Conservation (phyloP, 805 yeast species). For the Kurtzmaniella cleridarum region DNA sequence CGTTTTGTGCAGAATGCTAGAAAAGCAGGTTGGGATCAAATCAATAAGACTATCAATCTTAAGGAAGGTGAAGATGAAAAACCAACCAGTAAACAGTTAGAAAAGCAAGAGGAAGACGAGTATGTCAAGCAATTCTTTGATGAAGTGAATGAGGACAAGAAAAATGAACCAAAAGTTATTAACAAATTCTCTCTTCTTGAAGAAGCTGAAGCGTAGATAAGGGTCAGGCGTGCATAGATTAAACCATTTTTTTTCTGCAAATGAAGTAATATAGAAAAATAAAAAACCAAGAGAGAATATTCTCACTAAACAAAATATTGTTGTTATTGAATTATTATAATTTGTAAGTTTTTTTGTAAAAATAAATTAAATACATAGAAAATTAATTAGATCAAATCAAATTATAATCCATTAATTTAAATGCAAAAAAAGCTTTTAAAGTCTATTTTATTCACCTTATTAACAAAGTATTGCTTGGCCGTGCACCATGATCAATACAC, state of each 20-base stretch:
- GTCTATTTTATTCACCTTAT: background rate
- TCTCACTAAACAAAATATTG: too few species aligned
- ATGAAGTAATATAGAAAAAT: too few species aligned
- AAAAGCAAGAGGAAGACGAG: constrained; percentile 32
- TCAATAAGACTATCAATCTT: constrained; percentile 45
- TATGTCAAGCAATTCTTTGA: constrained; percentile 28
- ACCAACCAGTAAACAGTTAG: constrained; percentile 18
- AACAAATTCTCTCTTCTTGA: constrained; percentile 35
- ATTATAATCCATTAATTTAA: too few species aligned
- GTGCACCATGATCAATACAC: constrained; percentile 24
- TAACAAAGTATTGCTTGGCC: constrained; percentile 4
- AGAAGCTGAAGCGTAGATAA: constrained; percentile 27
- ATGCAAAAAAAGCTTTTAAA: background rate
- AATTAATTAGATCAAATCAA: too few species aligned
- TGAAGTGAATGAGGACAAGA: constrained; percentile 6
- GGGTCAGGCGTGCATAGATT: background rate
- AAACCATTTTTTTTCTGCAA: too few species aligned
- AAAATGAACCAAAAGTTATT: constrained; percentile 8
- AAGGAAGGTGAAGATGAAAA: constrained; percentile 4
- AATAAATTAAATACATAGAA: background rate
- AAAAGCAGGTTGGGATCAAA: constrained; percentile 69
- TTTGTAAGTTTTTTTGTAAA: background rate
- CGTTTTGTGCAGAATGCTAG: constrained; percentile 56
- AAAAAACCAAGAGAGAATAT: too few species aligned
- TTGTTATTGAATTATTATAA: background rate